Evolutionary conservation across 331 rosid genomes (phyloP).

Genomic region (Dryas integrifolia): DNA sequence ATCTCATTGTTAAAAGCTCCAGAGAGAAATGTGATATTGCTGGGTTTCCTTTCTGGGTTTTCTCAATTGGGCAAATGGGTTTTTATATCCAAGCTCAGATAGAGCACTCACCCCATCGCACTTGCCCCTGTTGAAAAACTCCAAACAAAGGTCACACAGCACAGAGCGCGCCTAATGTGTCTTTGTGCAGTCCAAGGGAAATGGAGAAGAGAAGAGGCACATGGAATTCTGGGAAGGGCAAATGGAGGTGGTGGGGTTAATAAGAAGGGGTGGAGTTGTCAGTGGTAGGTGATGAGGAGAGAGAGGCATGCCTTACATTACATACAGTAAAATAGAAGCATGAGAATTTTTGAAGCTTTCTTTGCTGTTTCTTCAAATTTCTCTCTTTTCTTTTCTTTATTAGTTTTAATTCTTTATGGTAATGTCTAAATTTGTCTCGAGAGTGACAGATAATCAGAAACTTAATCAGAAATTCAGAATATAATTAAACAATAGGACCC

Average conservation of each 20-base stretch:
- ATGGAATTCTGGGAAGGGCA: slow-evolving; percentile 38
- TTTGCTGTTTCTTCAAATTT: slow-evolving; percentile 73
- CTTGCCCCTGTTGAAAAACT: slow-evolving; percentile 9
- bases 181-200: slow-evolving; percentile 34
- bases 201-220: slow-evolving; percentile 36
- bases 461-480: slow-evolving; percentile 27
- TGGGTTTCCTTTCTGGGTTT: slow-evolving; percentile 35
- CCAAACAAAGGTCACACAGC: slow-evolving; percentile 18
- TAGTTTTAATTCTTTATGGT: slow-evolving; percentile 14
- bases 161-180: slow-evolving; percentile 22
- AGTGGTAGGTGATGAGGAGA: slow-evolving; percentile 56
- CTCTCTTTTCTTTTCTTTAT: slow-evolving; percentile 32
- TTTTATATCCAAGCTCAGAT: slow-evolving; percentile 26
- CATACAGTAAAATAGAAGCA: slow-evolving; percentile 66
- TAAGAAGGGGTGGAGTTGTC: slow-evolving; percentile 61
- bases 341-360: slow-evolving; percentile 31
- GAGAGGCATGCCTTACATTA: slow-evolving; percentile 28
- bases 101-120: slow-evolving; percentile 11
- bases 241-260: slow-evolving; percentile 49
- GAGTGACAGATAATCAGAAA: slow-evolving; percentile 42
- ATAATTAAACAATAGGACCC: not conserved
- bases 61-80: slow-evolving; percentile 32
- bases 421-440: slow-evolving; percentile 27
- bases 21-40: not conserved
- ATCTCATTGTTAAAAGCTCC: slow-evolving; percentile 41